Evolutionary conservation across 192 early-diverging fungal genomes (phyloP).

Genomic region (Irineochytrium annulatum): DNA sequence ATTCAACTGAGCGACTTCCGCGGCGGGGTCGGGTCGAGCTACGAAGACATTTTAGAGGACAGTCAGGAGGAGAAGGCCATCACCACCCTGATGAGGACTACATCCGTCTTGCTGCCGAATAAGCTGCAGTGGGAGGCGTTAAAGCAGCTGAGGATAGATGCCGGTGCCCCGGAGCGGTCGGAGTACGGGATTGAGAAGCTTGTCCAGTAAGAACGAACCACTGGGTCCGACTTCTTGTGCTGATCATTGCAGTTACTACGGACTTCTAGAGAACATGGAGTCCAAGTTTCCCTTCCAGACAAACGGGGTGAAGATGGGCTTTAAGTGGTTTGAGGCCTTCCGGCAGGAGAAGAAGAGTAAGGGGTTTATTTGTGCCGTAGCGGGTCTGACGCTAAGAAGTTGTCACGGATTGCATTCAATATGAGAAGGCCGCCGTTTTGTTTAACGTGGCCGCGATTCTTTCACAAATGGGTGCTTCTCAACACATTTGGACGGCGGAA

Average conservation of each 20-base stretch:
- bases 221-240: conserved; percentile 8
- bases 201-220: conserved; percentile 35
- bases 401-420: conserved; percentile 50
- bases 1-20: not conserved
- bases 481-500: conserved; percentile 35
- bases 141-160: conserved; percentile 52
- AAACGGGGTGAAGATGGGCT: conserved; percentile 38
- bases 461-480: conserved; percentile 35
- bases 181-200: conserved; percentile 45
- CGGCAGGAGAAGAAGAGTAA: conserved; percentile 28
- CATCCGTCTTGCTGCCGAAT: conserved; percentile 26
- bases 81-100: conserved; percentile 15
- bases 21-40: not conserved
- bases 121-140: conserved; percentile 49
- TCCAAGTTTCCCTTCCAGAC: conserved; percentile 39
- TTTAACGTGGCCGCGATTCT: conserved; percentile 53
- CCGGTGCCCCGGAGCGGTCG: conserved; percentile 50
- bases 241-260: conserved; percentile 46
- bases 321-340: conserved; percentile 50
- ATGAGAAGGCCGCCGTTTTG: conserved; percentile 51
- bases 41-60: not conserved
- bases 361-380: not conserved
- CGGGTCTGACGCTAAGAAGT: conserved; percentile 19
- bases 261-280: conserved; percentile 44
- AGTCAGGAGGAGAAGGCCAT: not conserved